Evolutionary conservation across 345 rosid genomes (phyloP), one percentile per base, ranked within the genome.

Genomic region (Gossypium raimondii): DNA sequence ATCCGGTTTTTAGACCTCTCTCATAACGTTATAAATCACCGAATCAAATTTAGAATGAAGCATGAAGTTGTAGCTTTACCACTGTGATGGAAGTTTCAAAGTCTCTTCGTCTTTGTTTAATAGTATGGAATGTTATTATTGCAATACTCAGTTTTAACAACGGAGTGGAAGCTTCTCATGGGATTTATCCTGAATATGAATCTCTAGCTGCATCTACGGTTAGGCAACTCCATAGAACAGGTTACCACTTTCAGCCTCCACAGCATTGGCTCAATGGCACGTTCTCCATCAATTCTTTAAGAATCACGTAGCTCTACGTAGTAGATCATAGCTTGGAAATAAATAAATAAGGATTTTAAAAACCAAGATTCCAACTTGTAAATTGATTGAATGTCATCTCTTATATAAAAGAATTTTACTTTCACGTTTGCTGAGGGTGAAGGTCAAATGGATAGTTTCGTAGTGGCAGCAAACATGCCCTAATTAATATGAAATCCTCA

Each of bases 211-310:
- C 71, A 34, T 3, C 24, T 41, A 51, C 10, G 0, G 63, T 75
- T 3, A 20, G 7, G 20, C 51, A 65, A 75, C 48, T 63, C 63
- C 71, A 75, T 11, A 41, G 53, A 63, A 75, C 77, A 7, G 77
- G 50, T 13, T 65, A 63, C 63, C 77, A 75, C 29, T 75, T 75
- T 52, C 64, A 75, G 44, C 77, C 77, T 38, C 71, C 50, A 0
- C 65, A 3, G 72, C 67, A 75, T 51, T 75, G 77, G 72, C 65
- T 75, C 77, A 75, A 65, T 52, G 72, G 72, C 65, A 52, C 17
- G 6, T 51, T 58, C 50, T 59, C 43, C 27, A 22, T 12, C 2
- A 20, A 45, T 4, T 17, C 0, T 20, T 43, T 34, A 4, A 34
- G 6, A 4, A 34, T 34, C 38, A 34, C 41, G 41, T 4, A 34